Evolutionary conservation across 1,284 basidiomycete genomes (phyloP), one percentile per base, ranked within the genome.

Genomic region (Melampsora larici-populina): DNA sequence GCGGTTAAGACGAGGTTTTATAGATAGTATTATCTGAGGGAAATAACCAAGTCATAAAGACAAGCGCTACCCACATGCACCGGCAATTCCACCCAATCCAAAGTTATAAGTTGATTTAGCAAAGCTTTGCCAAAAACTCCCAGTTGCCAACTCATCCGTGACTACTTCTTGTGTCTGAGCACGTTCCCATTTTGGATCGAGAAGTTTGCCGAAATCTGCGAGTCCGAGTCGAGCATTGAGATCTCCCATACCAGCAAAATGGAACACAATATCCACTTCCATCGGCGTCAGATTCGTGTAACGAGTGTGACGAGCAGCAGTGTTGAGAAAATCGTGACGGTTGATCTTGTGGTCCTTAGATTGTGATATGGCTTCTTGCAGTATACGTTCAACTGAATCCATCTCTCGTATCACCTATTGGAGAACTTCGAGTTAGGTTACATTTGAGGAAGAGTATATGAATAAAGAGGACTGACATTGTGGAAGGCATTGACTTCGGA

Each of bases 401-500:
- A 96, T 96, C 83, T 96, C 94, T 90, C 81, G 80, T 65, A 83
- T 82, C 64, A 82, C 80, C 81, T 81, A 78, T 78, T 55, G 48
- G 78, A 68, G 65, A 73, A 69, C 60, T 66, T 79, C 40, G 43
- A 46, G 43, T 46, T 46, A 78, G 80, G 78, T 75, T 76, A 70
- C 63, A 73, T 51, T 68, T 51, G 43, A 36, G 36, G 63, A n/a
- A 31, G 33, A 24, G 48, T 26, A 15, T 40, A 17, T 65, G 33
- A 48, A 0, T 24, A 36, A 17, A 40, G 31, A 67, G 79, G 79
- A 78, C 81, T 67, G 51, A 95, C 91, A 88, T 97, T 97, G 87
- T 96, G 91, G 86, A 96, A 97, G 72, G 94, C 94, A 82, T 92
- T 89, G 80, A 95, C 93, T 86, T 97, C 94, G 3, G 94, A 94